Percentiles rank a stretch among this genome's conserved stretches.
phyloP scores from a whole-genome alignment of 176 grass and related monocot species.

The Carex myosuroides region DNA sequence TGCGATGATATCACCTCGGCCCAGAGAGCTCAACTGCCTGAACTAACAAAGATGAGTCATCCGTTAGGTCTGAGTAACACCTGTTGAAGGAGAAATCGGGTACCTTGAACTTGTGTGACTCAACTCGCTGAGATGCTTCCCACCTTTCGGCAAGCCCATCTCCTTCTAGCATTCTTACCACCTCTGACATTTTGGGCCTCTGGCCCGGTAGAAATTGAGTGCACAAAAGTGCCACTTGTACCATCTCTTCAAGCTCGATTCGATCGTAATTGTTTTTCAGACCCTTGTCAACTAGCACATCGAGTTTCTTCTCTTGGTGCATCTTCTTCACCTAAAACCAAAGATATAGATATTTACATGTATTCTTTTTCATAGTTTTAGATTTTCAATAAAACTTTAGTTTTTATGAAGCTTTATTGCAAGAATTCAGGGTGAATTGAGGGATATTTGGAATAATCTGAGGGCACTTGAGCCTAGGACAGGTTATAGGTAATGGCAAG shows the following conservation, averaged over 20 bases:
- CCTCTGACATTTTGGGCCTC: slow-evolving; percentile 85
- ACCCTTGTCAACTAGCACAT: slow-evolving; percentile 69
- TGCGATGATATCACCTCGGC: slow-evolving; percentile 53
- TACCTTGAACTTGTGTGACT: slow-evolving; percentile 56
- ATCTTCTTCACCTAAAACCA: slow-evolving; percentile 88
- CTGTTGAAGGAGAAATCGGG: slow-evolving; percentile 70
- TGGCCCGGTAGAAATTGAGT: slow-evolving; percentile 80
- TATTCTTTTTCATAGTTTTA: neutral
- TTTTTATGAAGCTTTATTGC: neutral
- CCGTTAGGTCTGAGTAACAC: slow-evolving; percentile 71
- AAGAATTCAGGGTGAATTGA: neutral
- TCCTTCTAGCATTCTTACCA: slow-evolving; percentile 89
- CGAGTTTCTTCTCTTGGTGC: slow-evolving; percentile 90
- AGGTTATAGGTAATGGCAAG: neutral
- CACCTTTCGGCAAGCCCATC: slow-evolving; percentile 88
- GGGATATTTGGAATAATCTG: neutral
- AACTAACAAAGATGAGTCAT: slow-evolving; percentile 83
- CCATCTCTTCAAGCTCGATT: slow-evolving; percentile 92
- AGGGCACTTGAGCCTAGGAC: too few species aligned
- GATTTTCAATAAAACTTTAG: neutral
- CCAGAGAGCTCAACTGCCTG: slow-evolving; percentile 93
- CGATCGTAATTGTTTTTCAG: slow-evolving; percentile 47
- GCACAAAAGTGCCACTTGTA: slow-evolving; percentile 82
- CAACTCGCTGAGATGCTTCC: slow-evolving; percentile 66
- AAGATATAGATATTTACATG: neutral